Base-by-base conservation (phyloP, 78 protist species). In the Polysphondylium violaceum region DNA sequence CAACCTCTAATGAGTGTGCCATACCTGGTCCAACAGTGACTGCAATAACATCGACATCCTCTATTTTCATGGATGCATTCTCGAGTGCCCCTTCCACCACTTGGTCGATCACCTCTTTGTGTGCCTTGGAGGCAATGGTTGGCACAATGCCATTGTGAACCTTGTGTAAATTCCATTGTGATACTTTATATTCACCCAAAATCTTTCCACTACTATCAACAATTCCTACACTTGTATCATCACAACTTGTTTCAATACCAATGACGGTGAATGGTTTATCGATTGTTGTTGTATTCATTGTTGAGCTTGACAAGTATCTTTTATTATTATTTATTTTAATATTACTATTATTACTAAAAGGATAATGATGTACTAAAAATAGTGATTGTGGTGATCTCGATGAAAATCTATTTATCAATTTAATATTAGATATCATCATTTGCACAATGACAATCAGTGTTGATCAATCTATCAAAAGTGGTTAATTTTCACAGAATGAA, bases 231-330 rank as follows among this genome's bases (percentile, higher is more conserved):
- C 95, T 61, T 14, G 97, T 92, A 29, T 95, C 97, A 77, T 95
- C 97, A 69, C 97, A 95, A 40, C 92, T 77, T 56, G 97, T 92
- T 63, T 95, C 97, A 38, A 95, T 75, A 19, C 95, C 97, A 73
- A 95, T 3, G 1, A 95, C 77, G 3, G 5, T 8, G 7, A 56
- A 4, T 4, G 4, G 61, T 8, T 17, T 56, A 56, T 17, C 7
- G 7, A 21, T 17, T 4, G 6, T 4, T 17, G 12, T 68, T 25
- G 7, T 40, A 41, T 0, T 2, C 3, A 7, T 67, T 41, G 3
- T 65, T 65, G 29, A n/a, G 19, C 8, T 38, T n/a, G 0, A 17
- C 40, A 35, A 21, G 21, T n/a, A 16, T 12, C 17, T 65, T 29
- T 65, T 65, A 65, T 40, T 65, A 64, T 36, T 38, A 64, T 14